Percentiles rank a stretch among this genome's conserved stretches.
Conservation (phyloP, 768 basidiomycete species). For the Lentinula detonsa region DNA sequence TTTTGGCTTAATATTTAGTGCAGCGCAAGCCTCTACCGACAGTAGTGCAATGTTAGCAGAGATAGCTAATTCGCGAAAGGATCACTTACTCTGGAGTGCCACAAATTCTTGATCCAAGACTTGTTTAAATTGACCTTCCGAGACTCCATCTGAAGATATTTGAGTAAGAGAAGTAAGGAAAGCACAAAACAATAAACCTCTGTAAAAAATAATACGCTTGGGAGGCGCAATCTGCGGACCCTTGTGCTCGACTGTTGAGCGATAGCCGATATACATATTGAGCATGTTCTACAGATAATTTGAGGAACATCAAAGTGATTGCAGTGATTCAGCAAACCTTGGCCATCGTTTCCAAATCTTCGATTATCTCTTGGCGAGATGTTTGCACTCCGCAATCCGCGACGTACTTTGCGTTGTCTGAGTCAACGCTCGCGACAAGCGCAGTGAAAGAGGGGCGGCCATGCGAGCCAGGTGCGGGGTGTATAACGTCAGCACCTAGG, state of each 20-base stretch:
- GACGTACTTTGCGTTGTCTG: conserved; percentile 66
- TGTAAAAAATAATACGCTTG: conserved; percentile 70
- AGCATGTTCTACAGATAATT: conserved; percentile 35
- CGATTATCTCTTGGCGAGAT: conserved; percentile 72
- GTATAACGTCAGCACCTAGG: conserved; percentile 76
- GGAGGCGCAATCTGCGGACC: conserved; percentile 37
- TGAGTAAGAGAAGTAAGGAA: conserved; percentile 5
- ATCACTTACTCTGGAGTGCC: conserved; percentile 43
- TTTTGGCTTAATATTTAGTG: conserved; percentile 50
- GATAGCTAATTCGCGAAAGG: background rate
- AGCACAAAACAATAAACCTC: conserved; percentile 36
- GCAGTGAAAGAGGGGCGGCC: conserved; percentile 79
- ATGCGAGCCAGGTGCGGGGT: conserved; percentile 75
- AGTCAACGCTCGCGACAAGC: conserved; percentile 76
- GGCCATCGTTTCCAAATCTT: conserved; percentile 61
- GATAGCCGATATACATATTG: conserved; percentile 52
- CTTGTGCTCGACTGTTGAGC: conserved; percentile 46
- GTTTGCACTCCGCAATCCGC: conserved; percentile 57
- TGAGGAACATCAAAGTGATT: background rate
- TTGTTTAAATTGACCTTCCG: conserved; percentile 46
- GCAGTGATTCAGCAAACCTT: conserved; percentile 29
- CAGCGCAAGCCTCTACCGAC: conserved; percentile 52
- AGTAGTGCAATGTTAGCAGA: conserved; percentile 1
- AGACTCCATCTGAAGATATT: conserved; percentile 42
- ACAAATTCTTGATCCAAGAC: conserved; percentile 57